These are phyloP conservation scores for Pleurotus tuoliensis DNA, from an alignment of 768 basidiomycete species.

Conservation along the genomic window DNA sequence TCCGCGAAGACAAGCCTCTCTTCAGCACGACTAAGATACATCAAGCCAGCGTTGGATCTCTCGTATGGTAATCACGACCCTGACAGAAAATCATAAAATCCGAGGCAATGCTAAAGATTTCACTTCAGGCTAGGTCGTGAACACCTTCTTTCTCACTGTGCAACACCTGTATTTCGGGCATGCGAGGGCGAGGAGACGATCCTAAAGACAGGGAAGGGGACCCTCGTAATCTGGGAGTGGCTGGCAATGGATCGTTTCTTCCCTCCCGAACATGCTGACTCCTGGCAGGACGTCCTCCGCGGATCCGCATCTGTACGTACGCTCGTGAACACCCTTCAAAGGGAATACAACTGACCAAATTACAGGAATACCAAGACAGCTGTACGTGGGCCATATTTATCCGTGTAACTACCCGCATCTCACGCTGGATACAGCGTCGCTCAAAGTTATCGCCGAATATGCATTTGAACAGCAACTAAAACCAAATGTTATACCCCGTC, in stretches of 20 bases:
- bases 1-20: conserved; percentile 71
- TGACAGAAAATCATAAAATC: neutral
- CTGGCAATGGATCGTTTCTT: conserved; percentile 63
- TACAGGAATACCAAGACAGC: conserved; percentile 74
- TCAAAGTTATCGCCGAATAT: conserved; percentile 53
- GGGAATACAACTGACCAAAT: neutral
- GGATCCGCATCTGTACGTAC: conserved; percentile 58
- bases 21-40: conserved; percentile 69
- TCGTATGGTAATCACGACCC: conserved; percentile 48
- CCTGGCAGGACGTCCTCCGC: conserved; percentile 34
- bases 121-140: conserved; percentile 52
- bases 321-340: neutral
- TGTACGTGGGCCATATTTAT: conserved; percentile 36
- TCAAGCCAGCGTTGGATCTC: conserved; percentile 57
- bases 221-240: conserved; percentile 65
- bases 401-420: neutral
- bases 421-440: conserved; percentile 45
- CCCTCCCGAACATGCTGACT: conserved; percentile 31
- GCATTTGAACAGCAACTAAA: conserved; percentile 35
- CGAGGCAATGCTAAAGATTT: conserved; percentile 1
- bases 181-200: conserved; percentile 16
- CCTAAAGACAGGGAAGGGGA: conserved; percentile 40
- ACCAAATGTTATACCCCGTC: conserved; percentile 17
- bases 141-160: conserved; percentile 49
- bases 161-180: conserved; percentile 43